Evolutionary conservation across 1,284 basidiomycete species (phyloP).

Genomic region (Leccinum griseonigrum): DNA sequence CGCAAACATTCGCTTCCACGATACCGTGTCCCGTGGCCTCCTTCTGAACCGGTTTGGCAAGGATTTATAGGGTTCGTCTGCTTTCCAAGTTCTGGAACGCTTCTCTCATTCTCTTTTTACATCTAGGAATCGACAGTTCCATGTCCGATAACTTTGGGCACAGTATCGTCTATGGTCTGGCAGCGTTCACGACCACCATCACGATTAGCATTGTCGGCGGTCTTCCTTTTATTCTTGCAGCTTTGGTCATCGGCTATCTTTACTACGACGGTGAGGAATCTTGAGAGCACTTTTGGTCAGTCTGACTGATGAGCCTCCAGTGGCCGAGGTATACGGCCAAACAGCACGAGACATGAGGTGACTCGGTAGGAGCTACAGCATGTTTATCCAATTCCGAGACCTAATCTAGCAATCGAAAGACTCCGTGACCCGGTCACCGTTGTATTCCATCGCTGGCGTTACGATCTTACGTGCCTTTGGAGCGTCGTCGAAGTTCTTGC

Average conservation of each 20-base stretch:
- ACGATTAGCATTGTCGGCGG: slow-evolving; percentile 86
- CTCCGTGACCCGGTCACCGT: slow-evolving; percentile 85
- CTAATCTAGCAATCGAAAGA: slow-evolving; percentile 43
- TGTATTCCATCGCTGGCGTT: slow-evolving; percentile 89
- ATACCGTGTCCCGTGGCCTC: slow-evolving; percentile 85
- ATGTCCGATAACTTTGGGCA: slow-evolving; percentile 86
- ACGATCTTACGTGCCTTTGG: slow-evolving; percentile 88
- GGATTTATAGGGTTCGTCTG: slow-evolving; percentile 78
- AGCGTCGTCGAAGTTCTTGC: slow-evolving; percentile 80
- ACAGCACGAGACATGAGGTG: slow-evolving; percentile 88
- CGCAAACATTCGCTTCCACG: slow-evolving; percentile 91
- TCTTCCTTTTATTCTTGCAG: slow-evolving; percentile 64
- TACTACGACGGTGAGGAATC: slow-evolving; percentile 65
- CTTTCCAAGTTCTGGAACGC: background rate
- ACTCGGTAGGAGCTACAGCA: slow-evolving; percentile 53
- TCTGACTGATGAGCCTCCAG: slow-evolving; percentile 26
- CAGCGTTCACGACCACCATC: slow-evolving; percentile 62
- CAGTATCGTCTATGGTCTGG: slow-evolving; percentile 61
- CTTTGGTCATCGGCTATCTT: slow-evolving; percentile 55
- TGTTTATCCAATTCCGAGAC: background rate
- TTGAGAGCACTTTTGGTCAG: background rate
- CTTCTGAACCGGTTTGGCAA: slow-evolving; percentile 90
- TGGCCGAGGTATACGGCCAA: slow-evolving; percentile 71
- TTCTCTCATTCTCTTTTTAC: background rate
- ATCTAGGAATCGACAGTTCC: slow-evolving; percentile 75